Evolutionary conservation across 163 green algal species (phyloP).

Genomic region (Scenedesmus sp.): DNA sequence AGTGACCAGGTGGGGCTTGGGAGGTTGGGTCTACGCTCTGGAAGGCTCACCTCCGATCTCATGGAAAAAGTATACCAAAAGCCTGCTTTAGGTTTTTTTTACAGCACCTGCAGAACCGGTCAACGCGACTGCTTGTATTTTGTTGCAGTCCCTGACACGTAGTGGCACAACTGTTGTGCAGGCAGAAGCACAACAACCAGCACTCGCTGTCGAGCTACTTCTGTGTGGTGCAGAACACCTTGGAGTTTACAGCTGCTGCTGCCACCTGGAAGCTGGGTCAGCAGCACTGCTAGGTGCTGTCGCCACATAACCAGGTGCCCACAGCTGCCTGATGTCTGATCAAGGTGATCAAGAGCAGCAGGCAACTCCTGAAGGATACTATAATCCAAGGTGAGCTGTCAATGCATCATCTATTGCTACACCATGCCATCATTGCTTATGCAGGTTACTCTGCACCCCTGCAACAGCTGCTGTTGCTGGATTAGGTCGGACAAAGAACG

Average conservation of each 20-base stretch:
- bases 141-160: neutral
- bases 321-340: conserved; percentile 15
- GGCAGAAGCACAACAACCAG: neutral
- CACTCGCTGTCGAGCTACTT: neutral
- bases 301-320: neutral
- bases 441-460: neutral
- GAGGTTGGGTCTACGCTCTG: neutral
- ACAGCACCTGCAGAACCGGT: neutral
- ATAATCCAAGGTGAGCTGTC: neutral
- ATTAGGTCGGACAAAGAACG: neutral
- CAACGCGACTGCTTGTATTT: neutral
- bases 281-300: neutral
- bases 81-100: neutral
- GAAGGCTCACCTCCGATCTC: neutral
- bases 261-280: conserved; percentile 25
- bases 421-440: too few species aligned
- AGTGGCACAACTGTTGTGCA: neutral
- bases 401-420: neutral
- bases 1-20: neutral
- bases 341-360: neutral
- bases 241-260: neutral
- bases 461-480: neutral
- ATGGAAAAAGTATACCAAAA: neutral
- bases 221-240: neutral
- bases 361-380: neutral